Evolutionary conservation across 2,329 filamentous ascomycete species (phyloP).

Genomic region (Trichoderma sp.): DNA sequence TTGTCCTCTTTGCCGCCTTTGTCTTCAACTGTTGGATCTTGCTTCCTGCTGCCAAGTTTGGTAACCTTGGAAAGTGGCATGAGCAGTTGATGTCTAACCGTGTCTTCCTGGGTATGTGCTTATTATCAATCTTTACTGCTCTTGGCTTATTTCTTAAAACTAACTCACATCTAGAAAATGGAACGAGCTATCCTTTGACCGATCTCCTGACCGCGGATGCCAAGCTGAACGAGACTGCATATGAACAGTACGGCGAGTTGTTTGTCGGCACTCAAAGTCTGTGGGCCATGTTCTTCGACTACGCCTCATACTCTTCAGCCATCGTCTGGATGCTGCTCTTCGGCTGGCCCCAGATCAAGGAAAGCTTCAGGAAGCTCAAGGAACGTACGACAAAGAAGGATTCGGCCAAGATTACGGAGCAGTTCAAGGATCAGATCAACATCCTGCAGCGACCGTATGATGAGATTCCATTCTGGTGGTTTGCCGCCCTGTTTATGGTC

Average conservation of each 20-base stretch:
- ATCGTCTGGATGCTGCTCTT: constrained; percentile 61
- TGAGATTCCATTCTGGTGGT: constrained; percentile 63
- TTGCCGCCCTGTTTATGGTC: constrained; percentile 48
- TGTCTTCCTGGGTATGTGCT: constrained; percentile 43
- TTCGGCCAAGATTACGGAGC: constrained; percentile 48
- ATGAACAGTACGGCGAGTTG: constrained; percentile 52
- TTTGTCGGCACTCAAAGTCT: constrained; percentile 59
- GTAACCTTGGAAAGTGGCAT: constrained; percentile 53
- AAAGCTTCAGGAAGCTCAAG: constrained; percentile 46
- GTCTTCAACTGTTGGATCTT: constrained; percentile 59
- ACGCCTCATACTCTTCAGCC: constrained; percentile 59
- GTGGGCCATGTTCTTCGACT: constrained; percentile 62
- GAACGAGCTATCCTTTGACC: constrained; percentile 38
- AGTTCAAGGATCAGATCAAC: constrained; percentile 61
- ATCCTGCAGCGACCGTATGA: constrained; percentile 58
- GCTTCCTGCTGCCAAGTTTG: constrained; percentile 60
- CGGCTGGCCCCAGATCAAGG: constrained; percentile 50
- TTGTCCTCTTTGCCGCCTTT: constrained; percentile 56
- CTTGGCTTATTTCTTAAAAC: neutral
- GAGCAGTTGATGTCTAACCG: constrained; percentile 60
- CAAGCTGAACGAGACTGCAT: constrained; percentile 51
- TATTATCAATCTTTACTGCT: too few relatives aligned
- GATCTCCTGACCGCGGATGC: constrained; percentile 37
- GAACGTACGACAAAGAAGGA: constrained; percentile 36
- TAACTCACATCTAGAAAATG: constrained; percentile 29